Conservation (phyloP, 352 stramenopile genomes). For the Globisporangium splendens region DNA sequence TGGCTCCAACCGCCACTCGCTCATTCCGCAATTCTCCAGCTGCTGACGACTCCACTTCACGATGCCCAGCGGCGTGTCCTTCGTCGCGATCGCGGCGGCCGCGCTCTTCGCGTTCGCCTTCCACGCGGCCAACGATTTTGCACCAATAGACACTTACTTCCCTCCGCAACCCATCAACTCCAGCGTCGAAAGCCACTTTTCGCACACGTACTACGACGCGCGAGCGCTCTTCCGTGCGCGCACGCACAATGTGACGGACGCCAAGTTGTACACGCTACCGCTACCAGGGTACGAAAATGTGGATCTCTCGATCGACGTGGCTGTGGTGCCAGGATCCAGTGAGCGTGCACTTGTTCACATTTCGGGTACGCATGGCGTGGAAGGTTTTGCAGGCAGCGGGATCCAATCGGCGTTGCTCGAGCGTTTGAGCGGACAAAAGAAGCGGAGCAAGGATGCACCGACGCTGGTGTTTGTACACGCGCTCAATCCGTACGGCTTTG, state of each 20-base stretch:
- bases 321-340: constrained; percentile 21
- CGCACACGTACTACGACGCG: constrained; percentile 30
- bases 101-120: constrained; percentile 15
- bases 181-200: constrained; percentile 21
- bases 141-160: constrained; percentile 17
- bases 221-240: constrained; percentile 25
- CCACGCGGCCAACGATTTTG: constrained; percentile 21
- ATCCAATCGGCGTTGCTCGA: constrained; percentile 28
- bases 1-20: no score
- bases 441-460: constrained; percentile 13
- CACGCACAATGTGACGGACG: constrained; percentile 7
- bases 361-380: constrained; percentile 46
- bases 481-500: constrained; percentile 85
- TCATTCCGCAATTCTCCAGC: no score
- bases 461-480: constrained; percentile 81
- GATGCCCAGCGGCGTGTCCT: no score
- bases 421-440: background rate
- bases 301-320: constrained; percentile 37
- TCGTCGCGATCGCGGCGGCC: constrained; percentile 8
- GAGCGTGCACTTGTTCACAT: constrained; percentile 32
- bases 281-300: constrained; percentile 12
- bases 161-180: constrained; percentile 6
- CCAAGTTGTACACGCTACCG: constrained; percentile 21
- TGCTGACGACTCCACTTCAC: no score
- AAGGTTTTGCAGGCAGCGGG: constrained; percentile 44